These are phyloP conservation scores for Ogataea hybrid DNA, from an alignment of 1,139 yeast species.

Conservation along the genomic window DNA sequence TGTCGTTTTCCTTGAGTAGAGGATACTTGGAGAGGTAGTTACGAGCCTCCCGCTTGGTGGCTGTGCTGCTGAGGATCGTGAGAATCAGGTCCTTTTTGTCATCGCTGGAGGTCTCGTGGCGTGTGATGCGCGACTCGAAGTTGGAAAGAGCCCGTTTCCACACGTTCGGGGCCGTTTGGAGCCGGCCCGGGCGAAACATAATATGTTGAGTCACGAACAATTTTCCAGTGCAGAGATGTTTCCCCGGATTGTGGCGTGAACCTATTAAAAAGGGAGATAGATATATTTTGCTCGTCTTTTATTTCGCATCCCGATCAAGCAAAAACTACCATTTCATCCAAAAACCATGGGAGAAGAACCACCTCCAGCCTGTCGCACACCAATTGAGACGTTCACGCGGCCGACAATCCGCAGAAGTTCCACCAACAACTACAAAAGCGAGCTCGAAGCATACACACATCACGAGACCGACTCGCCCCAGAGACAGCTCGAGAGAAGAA, in stretches of 20 bases:
- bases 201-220: background rate
- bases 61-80: conserved; percentile 68
- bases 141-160: too few relatives aligned
- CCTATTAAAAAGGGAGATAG: background rate
- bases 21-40: conserved; percentile 62
- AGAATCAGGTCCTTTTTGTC: conserved; percentile 55
- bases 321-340: too few relatives aligned
- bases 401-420: conserved; percentile 12
- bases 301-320: background rate
- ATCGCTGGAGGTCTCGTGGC: conserved; percentile 27
- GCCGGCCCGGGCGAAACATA: background rate
- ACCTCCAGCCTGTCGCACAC: conserved; percentile 22
- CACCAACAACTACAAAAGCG: conserved; percentile 23
- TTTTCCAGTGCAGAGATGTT: conserved; percentile 10
- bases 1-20: conserved; percentile 36
- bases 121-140: conserved; percentile 25
- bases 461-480: too few relatives aligned
- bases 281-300: background rate
- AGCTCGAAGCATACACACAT: too few relatives aligned
- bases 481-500: too few relatives aligned
- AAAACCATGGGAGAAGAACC: conserved; percentile 13
- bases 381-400: conserved; percentile 13
- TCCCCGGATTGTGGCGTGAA: conserved; percentile 13
- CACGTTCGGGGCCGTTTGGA: background rate
- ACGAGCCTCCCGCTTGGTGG: conserved; percentile 73